Conservation (phyloP, 441 rosid genomes). For the Gossypium gossypioides region DNA sequence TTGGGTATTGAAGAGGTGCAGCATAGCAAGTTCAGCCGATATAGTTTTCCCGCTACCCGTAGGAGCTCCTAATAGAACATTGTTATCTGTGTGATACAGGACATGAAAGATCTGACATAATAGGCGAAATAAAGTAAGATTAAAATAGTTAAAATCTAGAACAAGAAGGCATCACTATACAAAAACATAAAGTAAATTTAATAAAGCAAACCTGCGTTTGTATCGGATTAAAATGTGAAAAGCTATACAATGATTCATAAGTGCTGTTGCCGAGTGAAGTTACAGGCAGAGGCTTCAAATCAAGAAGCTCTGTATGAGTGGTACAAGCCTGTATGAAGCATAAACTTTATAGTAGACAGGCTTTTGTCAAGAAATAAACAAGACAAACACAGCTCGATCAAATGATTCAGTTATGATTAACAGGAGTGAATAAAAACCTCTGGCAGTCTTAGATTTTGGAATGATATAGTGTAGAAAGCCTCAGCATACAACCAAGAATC, state of each 20-base stretch:
- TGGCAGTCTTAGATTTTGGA: constrained; percentile 80
- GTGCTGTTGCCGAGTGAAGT: constrained; percentile 63
- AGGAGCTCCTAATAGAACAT: constrained; percentile 95
- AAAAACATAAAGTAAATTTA: constrained; percentile 16
- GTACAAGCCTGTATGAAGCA: constrained; percentile 58
- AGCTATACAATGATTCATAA: constrained; percentile 74
- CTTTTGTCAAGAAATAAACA: constrained; percentile 10
- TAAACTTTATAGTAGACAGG: constrained; percentile 18
- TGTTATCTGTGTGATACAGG: constrained; percentile 83
- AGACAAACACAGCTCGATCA: constrained; percentile 7
- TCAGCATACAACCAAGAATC: constrained; percentile 99
- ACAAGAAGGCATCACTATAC: constrained; percentile 10
- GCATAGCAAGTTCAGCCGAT: constrained; percentile 98
- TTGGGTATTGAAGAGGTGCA: constrained; percentile 84
- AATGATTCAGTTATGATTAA: not conserved
- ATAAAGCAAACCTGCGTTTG: constrained; percentile 76
- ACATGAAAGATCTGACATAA: constrained; percentile 73
- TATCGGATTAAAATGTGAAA: constrained; percentile 98
- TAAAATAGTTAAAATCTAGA: constrained; percentile 6
- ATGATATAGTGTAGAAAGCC: constrained; percentile 84
- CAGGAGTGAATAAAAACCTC: constrained; percentile 42
- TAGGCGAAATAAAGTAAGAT: constrained; percentile 19
- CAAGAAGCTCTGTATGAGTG: constrained; percentile 89
- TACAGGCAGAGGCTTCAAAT: constrained; percentile 88
- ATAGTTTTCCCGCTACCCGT: constrained; percentile 99